These are phyloP conservation scores for Mucor sp. DNA, from an alignment of 371 early-diverging fungal species.

Conservation along the genomic window DNA sequence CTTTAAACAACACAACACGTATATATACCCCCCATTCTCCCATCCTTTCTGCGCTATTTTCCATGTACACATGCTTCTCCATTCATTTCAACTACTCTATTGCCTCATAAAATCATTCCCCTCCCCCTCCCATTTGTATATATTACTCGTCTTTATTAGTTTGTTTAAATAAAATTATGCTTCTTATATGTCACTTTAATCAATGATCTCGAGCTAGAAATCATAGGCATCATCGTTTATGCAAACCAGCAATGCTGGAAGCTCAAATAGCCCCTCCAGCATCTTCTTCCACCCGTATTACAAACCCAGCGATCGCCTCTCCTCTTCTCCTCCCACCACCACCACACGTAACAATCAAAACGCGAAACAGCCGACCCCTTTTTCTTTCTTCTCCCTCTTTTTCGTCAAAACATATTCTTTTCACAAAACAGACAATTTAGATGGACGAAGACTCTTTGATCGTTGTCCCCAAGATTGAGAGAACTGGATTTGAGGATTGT, in stretches of 20 bases:
- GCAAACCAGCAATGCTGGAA: neutral
- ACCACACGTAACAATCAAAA: neutral
- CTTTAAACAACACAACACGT: neutral
- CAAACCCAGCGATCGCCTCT: neutral
- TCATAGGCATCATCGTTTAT: no score
- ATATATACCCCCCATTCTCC: neutral
- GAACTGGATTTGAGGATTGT: slow-evolving; percentile 6
- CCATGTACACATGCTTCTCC: neutral
- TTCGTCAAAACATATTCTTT: neutral
- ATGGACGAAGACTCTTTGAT: neutral
- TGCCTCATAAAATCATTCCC: neutral
- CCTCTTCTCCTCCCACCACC: no score
- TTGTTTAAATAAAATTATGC: neutral
- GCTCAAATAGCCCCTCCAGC: neutral
- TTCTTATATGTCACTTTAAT: neutral
- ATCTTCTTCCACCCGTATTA: neutral
- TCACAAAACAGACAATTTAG: neutral
- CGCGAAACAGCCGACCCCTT: neutral
- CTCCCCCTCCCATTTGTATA: neutral
- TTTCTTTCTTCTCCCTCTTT: neutral
- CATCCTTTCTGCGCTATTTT: neutral
- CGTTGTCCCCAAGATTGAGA: neutral
- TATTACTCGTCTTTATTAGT: neutral
- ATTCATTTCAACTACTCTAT: neutral
- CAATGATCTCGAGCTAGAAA: no score